Evolutionary conservation across 331 rosid genomes (phyloP).

Genomic region (Pyrus hybrid): DNA sequence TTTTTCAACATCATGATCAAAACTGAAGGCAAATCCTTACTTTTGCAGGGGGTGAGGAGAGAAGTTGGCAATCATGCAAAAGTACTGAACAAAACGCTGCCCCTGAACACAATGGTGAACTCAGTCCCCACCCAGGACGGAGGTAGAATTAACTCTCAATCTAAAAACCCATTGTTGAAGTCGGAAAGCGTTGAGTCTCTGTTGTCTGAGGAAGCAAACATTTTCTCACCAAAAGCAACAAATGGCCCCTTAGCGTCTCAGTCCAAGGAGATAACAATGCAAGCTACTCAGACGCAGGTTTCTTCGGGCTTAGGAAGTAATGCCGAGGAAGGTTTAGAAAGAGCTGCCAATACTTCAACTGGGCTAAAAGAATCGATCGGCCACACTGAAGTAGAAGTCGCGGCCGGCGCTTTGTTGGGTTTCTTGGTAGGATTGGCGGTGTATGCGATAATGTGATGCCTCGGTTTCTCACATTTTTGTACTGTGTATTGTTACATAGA

Average conservation of each 20-base stretch:
- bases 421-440: conserved; percentile 53
- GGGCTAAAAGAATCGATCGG: conserved; percentile 74
- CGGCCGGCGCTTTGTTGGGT: conserved; percentile 82
- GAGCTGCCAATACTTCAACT: conserved; percentile 8
- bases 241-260: conserved; percentile 18
- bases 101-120: conserved; percentile 14
- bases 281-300: conserved; percentile 14
- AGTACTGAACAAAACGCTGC: conserved; percentile 48
- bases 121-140: conserved; percentile 23
- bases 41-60: conserved; percentile 87
- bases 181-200: conserved; percentile 22
- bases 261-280: conserved; percentile 19
- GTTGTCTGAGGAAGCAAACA: conserved; percentile 34
- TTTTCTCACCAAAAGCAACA: conserved; percentile 17
- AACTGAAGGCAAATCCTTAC: neutral
- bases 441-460: conserved; percentile 19
- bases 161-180: conserved; percentile 27
- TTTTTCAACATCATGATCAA: neutral
- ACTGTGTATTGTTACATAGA: neutral
- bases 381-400: conserved; percentile 77
- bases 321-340: conserved; percentile 26
- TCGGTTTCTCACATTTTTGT: neutral
- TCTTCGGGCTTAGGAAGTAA: conserved; percentile 26
- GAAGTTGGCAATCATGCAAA: conserved; percentile 81
- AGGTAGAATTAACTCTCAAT: conserved; percentile 35